Base-by-base conservation (phyloP, 2,329 filamentous ascomycete species). In the Pseudogymnoascus sp. region DNA sequence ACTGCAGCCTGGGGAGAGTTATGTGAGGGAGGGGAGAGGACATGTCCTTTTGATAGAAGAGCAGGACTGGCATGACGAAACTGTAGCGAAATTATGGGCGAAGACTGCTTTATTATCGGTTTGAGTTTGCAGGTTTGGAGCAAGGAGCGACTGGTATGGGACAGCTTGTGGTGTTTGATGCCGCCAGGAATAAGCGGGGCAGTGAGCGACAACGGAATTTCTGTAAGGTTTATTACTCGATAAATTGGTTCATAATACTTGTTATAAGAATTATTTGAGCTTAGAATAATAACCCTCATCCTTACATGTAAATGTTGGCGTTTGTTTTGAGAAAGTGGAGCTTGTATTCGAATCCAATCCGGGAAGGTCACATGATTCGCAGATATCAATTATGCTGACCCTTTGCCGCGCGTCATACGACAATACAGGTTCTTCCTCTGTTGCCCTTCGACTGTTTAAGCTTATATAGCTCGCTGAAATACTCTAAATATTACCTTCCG, bases 21-120 rank as follows among this genome's bases (percentile, higher is more conserved):
- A 83, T 44, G 82, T 91, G 26, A 79, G 87, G n/a, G 85, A 91
- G 66, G 88, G 83, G 0, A 82, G 86, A 74, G 91, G 90, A 0
- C 92, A 96, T 74, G 89, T 88, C 37, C 80, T 91, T 26, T 80
- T 89, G 5, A 81, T 89, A 70, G 90, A 96, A 78, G 82, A 85
- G 73, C 79, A 84, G 64, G 72, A 79, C 50, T 91, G 90, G 80
- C 87, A 92, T 70, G 86, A 90, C 68, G 74, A 75, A 60, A 72
- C 75, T 74, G 37, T 79, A 89, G 71, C 82, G 70, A 76, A 74
- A 70, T 70, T 86, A 26, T 61, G 59, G 61, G 40, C 61, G 29
- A 62, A 50, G 61, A 56, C 50, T 56, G 50, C 50, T 56, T 33
- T n/a, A n/a, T 33, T 56, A 21, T 56, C 26, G 29, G 29, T 10